These are phyloP conservation scores for Sanghuangporus sanghuang DNA, from an alignment of 1,284 basidiomycete genomes.

Conservation along the genomic window DNA sequence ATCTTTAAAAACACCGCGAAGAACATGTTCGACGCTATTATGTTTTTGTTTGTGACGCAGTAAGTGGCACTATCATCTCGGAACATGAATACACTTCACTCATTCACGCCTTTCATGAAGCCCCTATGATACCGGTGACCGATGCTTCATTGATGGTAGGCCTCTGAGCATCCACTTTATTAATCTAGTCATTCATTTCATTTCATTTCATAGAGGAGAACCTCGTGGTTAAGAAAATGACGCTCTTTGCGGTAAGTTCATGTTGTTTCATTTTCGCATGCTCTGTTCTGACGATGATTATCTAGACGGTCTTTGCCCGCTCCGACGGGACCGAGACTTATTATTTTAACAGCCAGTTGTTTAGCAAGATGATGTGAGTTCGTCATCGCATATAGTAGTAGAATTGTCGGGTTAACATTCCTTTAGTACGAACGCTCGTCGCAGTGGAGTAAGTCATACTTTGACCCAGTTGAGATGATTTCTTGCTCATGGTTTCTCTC, in stretches of 20 bases:
- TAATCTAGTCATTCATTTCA: not conserved
- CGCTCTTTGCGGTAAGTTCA: slow-evolving; percentile 54
- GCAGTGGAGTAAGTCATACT: slow-evolving; percentile 47
- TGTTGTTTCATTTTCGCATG: not conserved
- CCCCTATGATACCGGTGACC: slow-evolving; percentile 74
- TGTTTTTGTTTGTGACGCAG: slow-evolving; percentile 79
- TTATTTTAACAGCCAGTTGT: slow-evolving; percentile 72
- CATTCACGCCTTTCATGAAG: slow-evolving; percentile 32
- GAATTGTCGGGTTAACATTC: slow-evolving; percentile 7
- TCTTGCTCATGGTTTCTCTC: slow-evolving; percentile 5
- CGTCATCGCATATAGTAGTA: not conserved
- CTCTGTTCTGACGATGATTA: not conserved
- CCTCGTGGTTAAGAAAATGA: slow-evolving; percentile 72
- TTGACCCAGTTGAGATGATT: not conserved
- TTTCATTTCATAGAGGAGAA: slow-evolving; percentile 44
- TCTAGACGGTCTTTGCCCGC: slow-evolving; percentile 58
- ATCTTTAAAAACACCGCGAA: slow-evolving; percentile 71
- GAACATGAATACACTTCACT: not conserved
- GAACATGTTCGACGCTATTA: slow-evolving; percentile 69
- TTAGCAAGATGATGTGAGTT: slow-evolving; percentile 65
- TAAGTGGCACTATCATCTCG: slow-evolving; percentile 29
- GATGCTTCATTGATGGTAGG: slow-evolving; percentile 63
- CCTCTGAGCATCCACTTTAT: not conserved
- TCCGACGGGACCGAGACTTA: slow-evolving; percentile 70
- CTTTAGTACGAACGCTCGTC: slow-evolving; percentile 59